phyloP scores from a whole-genome alignment of 2,329 filamentous ascomycete species.

The Achaetomium macrosporum region DNA sequence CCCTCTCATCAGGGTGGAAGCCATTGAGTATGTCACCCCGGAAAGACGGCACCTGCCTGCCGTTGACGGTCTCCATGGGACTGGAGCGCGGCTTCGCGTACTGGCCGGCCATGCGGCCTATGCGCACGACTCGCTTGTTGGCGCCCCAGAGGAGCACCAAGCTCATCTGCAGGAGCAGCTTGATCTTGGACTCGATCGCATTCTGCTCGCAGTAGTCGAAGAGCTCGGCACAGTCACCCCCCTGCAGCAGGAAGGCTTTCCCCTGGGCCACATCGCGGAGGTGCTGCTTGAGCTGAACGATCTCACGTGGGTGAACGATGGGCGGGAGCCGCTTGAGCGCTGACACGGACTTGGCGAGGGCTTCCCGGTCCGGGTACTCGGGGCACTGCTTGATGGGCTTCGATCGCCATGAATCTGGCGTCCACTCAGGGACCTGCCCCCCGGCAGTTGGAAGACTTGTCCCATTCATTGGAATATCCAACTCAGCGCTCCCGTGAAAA shows the following conservation, averaged over 20 bases:
- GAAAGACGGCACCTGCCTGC: conserved; percentile 80
- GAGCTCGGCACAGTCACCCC: conserved; percentile 93
- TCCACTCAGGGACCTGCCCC: conserved; percentile 37
- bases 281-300: conserved; percentile 69
- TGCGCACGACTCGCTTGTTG: conserved; percentile 77
- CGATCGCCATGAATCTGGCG: conserved; percentile 63
- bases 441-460: conserved; percentile 5
- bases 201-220: conserved; percentile 92
- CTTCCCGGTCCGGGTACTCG: conserved; percentile 57
- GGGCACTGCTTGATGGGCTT: conserved; percentile 77
- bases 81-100: conserved; percentile 94
- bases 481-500: too few relatives aligned
- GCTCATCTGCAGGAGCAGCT: conserved; percentile 94
- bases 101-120: conserved; percentile 94
- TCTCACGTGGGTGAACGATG: conserved; percentile 74
- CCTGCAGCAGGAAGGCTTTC: conserved; percentile 89
- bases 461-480: conserved; percentile 12
- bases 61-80: conserved; percentile 75
- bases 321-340: conserved; percentile 68
- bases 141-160: conserved; percentile 88
- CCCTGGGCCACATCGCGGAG: conserved; percentile 83
- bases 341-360: conserved; percentile 52
- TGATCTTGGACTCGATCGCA: conserved; percentile 93
- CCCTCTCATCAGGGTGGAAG: conserved; percentile 67
- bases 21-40: conserved; percentile 94